These are phyloP conservation scores for Domatiomyces catenatus DNA, from an alignment of 2,329 filamentous ascomycete genomes.

Conservation along the genomic window DNA sequence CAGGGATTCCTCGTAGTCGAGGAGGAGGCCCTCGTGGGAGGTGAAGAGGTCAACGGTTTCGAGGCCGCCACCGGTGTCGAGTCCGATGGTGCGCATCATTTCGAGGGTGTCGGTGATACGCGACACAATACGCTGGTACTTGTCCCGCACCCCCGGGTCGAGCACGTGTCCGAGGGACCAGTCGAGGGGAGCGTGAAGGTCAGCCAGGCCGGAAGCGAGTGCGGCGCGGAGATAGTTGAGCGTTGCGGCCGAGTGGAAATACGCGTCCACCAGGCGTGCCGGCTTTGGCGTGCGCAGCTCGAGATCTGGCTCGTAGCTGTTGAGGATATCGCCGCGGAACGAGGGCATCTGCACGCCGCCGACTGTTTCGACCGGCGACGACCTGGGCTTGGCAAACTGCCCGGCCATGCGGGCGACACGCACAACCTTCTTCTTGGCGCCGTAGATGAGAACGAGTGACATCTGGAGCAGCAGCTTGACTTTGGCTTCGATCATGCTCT, in stretches of 20 bases:
- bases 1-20: constrained; percentile 85
- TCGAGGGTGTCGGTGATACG: constrained; percentile 81
- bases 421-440: constrained; percentile 62
- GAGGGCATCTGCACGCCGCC: constrained; percentile 70
- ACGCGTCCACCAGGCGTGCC: constrained; percentile 68
- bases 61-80: constrained; percentile 67
- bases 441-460: constrained; percentile 91
- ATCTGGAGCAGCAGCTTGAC: constrained; percentile 94
- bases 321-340: constrained; percentile 90
- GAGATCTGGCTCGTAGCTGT: constrained; percentile 54
- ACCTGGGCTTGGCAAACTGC: constrained; percentile 92
- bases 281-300: constrained; percentile 72
- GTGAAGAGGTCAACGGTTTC: constrained; percentile 92
- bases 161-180: constrained; percentile 88
- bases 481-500: constrained; percentile 81
- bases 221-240: constrained; percentile 83
- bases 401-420: constrained; percentile 92
- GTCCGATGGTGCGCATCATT: constrained; percentile 88
- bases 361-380: constrained; percentile 69
- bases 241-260: constrained; percentile 89
- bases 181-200: constrained; percentile 82
- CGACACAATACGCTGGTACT: constrained; percentile 70
- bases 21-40: constrained; percentile 80
- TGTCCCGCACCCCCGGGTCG: constrained; percentile 65
- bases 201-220: constrained; percentile 74